Evolutionary conservation across 2,329 filamentous ascomycete species (phyloP), one percentile per base, ranked within the genome.

Genomic region (Aspergillus arachidicola): DNA sequence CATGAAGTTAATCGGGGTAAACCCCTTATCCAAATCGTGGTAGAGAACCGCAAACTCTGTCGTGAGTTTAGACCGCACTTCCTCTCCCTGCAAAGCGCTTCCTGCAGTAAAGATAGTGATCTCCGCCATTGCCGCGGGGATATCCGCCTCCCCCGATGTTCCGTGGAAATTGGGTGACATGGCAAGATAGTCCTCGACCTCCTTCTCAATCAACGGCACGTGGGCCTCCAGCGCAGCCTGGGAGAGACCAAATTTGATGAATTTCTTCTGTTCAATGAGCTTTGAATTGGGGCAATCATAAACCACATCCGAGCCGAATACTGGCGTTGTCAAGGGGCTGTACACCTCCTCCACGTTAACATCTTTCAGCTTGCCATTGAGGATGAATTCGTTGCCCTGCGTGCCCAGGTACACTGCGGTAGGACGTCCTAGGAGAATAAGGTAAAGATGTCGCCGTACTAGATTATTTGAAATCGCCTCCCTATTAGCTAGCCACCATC

Each of bases 211-310:
- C 73, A 96, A 87, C 61, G 87, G 88, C 32, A 96, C 91, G 78
- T 96, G 94, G 51, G 86, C 87, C 68, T 82, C 82, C 60, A 89
- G 83, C 23, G 87, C 85, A 30, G 85, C 82, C 66, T 84, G 80
- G 2, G 86, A 88, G 64, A 89, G 82, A 36, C 87, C 87, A 66
- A 85, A 89, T 72, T 89, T 89, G 80, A 89, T 83, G 69, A 89
- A 89, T 73, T 95, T 95, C 84, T 96, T 96, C 84, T 96, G 93
- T 82, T 96, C 93, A 92, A 96, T 96, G 73, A 96, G 86, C 82
- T 96, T 96, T 60, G 91, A 85, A 73, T 96, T 96, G 36, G 93
- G 91, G 79, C 92, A 96, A 78, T 96, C 93, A 75, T 96, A 96
- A 48, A 96, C 91, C 30, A 96, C 91, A 77, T 93, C 92, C 67